Conservation (phyloP, 768 basidiomycete species). For the Multifurca ochricompacta region DNA sequence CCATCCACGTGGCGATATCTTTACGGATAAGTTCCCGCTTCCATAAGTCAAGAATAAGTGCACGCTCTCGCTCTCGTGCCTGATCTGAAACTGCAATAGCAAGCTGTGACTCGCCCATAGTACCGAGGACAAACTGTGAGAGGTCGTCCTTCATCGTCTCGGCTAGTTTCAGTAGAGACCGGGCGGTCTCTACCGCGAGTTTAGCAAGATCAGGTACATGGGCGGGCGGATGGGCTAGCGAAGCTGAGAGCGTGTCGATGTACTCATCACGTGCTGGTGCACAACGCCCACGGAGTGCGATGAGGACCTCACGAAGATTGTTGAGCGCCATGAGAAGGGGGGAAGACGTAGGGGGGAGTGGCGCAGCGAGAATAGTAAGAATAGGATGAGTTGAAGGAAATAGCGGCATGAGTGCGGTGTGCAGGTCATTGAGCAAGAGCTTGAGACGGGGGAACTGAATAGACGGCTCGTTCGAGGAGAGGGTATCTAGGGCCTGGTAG, state of each 20-base stretch:
- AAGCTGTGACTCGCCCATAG: slow-evolving; percentile 59
- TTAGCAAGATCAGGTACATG: slow-evolving; percentile 33
- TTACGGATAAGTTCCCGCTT: slow-evolving; percentile 29
- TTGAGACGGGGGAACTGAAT: slow-evolving; percentile 53
- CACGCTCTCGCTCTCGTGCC: slow-evolving; percentile 48
- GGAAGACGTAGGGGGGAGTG: slow-evolving; percentile 58
- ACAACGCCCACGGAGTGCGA: slow-evolving; percentile 49
- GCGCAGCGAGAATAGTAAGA: slow-evolving; percentile 45
- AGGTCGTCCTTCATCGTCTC: slow-evolving; percentile 66
- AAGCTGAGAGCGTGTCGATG: slow-evolving; percentile 38
- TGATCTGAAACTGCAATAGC: slow-evolving; percentile 40
- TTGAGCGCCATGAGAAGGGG: slow-evolving; percentile 51
- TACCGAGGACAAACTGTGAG: slow-evolving; percentile 54
- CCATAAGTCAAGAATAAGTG: slow-evolving; percentile 47
- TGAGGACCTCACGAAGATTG: slow-evolving; percentile 47
- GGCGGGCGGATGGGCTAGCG: slow-evolving; percentile 29
- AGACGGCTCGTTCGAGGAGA: slow-evolving; percentile 53
- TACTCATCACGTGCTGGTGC: slow-evolving; percentile 56
- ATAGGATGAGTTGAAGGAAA: slow-evolving; percentile 48
- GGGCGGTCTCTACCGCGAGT: slow-evolving; percentile 41
- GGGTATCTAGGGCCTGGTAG: slow-evolving; percentile 43
- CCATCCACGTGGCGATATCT: slow-evolving; percentile 23
- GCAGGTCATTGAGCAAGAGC: slow-evolving; percentile 47
- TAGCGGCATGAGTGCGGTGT: slow-evolving; percentile 43
- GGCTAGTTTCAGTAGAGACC: slow-evolving; percentile 41